phyloP scores from a whole-genome alignment of 768 basidiomycete genomes.

The Gautieria morchelliformis region DNA sequence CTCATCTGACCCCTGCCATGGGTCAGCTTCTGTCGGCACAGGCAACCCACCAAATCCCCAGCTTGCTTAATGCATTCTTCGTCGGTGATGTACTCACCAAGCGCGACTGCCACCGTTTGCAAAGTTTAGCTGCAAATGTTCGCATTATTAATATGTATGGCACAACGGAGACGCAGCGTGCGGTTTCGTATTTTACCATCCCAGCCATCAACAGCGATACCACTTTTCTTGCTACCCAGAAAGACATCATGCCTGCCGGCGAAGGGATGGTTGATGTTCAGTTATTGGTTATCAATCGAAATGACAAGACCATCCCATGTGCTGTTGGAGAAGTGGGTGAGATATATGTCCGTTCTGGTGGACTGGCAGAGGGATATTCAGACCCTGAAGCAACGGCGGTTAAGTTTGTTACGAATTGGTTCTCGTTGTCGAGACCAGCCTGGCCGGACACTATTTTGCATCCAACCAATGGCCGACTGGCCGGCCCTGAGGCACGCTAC shows the following conservation, averaged over 20 bases:
- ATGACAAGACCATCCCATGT: slow-evolving; percentile 75
- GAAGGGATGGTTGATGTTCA: slow-evolving; percentile 98
- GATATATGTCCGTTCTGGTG: slow-evolving; percentile 95
- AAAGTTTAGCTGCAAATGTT: slow-evolving; percentile 85
- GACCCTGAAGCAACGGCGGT: slow-evolving; percentile 73
- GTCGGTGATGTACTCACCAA: slow-evolving; percentile 99
- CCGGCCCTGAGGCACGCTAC: slow-evolving; percentile 64
- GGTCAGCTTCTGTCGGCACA: slow-evolving; percentile 94
- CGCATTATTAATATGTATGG: slow-evolving; percentile 99
- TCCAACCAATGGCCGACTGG: slow-evolving; percentile 36
- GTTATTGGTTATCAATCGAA: slow-evolving; percentile 88
- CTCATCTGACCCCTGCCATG: slow-evolving; percentile 98
- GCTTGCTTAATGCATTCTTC: slow-evolving; percentile 88
- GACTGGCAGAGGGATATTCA: slow-evolving; percentile 90
- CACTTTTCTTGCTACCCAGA: slow-evolving; percentile 87
- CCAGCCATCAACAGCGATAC: slow-evolving; percentile 75
- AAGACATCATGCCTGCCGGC: slow-evolving; percentile 97
- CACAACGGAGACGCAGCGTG: slow-evolving; percentile 97
- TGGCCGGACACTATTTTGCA: slow-evolving; percentile 67
- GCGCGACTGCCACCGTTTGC: slow-evolving; percentile 90
- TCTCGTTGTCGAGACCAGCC: slow-evolving; percentile 36
- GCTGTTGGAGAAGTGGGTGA: slow-evolving; percentile 96
- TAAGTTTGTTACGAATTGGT: slow-evolving; percentile 97
- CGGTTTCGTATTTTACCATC: slow-evolving; percentile 93
- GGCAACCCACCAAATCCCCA: slow-evolving; percentile 72